phyloP scores from a whole-genome alignment of 805 yeast species.

The Wickerhamomyces alni region DNA sequence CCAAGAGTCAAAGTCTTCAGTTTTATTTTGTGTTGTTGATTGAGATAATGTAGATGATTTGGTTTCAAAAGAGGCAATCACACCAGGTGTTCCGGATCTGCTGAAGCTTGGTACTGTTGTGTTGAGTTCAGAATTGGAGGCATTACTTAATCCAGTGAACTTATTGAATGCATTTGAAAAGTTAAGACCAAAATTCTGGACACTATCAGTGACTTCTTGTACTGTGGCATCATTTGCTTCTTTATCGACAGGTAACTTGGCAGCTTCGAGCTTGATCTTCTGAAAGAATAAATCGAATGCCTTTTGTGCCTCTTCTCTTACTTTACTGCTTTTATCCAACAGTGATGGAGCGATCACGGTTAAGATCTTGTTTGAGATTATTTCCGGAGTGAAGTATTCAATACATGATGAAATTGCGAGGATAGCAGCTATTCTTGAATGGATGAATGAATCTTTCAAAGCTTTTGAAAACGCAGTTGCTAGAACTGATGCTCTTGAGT shows the following conservation, averaged over 20 bases:
- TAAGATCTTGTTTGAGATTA: conserved; percentile 72
- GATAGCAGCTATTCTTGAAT: conserved; percentile 70
- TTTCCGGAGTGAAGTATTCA: conserved; percentile 63
- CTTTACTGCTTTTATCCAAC: conserved; percentile 65
- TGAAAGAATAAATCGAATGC: conserved; percentile 58
- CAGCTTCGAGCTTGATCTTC: conserved; percentile 44
- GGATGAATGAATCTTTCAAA: conserved; percentile 70
- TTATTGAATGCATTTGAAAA: conserved; percentile 15
- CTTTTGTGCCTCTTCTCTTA: conserved; percentile 65
- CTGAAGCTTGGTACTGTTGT: conserved; percentile 11
- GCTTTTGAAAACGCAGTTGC: conserved; percentile 85
- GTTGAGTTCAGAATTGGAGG: conserved; percentile 10
- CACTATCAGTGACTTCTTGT: conserved; percentile 19
- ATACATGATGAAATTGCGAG: conserved; percentile 62
- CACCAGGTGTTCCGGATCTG: conserved; percentile 16
- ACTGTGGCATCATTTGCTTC: conserved; percentile 21
- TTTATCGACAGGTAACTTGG: conserved; percentile 26
- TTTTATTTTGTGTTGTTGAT: neutral
- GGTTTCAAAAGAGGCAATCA: conserved; percentile 11
- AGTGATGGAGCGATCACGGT: conserved; percentile 83
- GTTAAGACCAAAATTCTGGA: conserved; percentile 20
- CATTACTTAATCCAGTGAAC: conserved; percentile 19
- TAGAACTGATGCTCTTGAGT: conserved; percentile 63
- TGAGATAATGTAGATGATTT: neutral
- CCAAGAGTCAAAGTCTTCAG: conserved; percentile 2